These are phyloP conservation scores for Maudiozyma humilis DNA, from an alignment of 1,139 yeast species.

Conservation along the genomic window DNA sequence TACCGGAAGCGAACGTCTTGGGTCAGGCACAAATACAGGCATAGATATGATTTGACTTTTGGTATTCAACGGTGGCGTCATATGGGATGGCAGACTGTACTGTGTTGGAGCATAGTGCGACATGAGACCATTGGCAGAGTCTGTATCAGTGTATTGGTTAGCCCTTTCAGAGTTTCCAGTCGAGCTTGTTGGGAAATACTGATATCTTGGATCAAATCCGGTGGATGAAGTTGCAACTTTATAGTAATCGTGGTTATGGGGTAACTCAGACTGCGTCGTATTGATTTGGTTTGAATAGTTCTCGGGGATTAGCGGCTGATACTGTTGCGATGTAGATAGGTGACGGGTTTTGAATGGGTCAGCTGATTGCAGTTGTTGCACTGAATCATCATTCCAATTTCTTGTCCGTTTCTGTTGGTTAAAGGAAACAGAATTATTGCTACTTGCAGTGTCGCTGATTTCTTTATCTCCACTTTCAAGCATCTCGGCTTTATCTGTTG, in stretches of 20 bases:
- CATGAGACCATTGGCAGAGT: neutral
- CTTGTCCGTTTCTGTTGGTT: neutral
- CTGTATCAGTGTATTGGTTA: neutral
- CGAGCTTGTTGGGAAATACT: neutral
- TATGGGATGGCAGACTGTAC: neutral
- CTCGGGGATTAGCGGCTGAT: neutral
- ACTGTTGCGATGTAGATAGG: neutral
- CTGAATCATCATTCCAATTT: neutral
- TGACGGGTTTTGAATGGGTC: neutral
- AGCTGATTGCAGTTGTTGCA: neutral
- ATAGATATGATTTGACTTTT: constrained; percentile 5
- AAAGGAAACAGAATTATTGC: no score
- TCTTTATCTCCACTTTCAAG: neutral
- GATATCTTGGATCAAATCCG: neutral
- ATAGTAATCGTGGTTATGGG: neutral
- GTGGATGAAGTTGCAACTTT: neutral
- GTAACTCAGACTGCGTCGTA: no score
- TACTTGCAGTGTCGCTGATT: no score
- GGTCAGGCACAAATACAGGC: constrained; percentile 5
- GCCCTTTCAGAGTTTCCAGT: neutral
- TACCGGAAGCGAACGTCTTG: neutral
- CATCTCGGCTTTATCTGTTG: neutral
- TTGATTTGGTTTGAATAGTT: no score
- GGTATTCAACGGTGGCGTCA: neutral
- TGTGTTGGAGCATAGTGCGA: constrained; percentile 1